Evolutionary conservation across 1,139 yeast genomes (phyloP), one percentile per base, ranked within the genome.

Genomic region (Sugiyamaella xylanicola): DNA sequence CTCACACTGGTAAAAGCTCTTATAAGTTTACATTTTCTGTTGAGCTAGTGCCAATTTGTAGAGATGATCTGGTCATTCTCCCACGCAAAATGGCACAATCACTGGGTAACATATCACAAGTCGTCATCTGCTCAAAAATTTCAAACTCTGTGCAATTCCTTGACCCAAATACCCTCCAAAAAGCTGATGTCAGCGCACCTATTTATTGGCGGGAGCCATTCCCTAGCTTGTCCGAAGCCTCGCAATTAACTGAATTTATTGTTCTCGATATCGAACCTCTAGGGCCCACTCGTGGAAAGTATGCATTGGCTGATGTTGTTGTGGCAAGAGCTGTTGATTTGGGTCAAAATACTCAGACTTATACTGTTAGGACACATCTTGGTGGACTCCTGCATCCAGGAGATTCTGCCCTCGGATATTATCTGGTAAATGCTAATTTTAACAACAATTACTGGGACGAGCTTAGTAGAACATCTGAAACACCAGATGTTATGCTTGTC

Each of bases 361-460:
- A 78, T 70, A 87, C 87, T 63, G 84, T 92, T 47, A 82, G 97
- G 69, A 83, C 97, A 0, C 98, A 93, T 71, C 77, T 95, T 55
- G 99, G 99, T 64, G 97, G 88, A 60, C 81, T 93, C 65, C 77
- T 93, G 66, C 97, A 92, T 69, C 96, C 98, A 1, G 99, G 99
- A 63, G 99, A 93, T 72, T 85, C 95, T 8, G 96, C 85, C 43
- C 77, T 91, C 80, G 99, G 99, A 52, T 93, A 93, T 74, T 92
- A 80, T 70, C 75, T 92, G 56, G 78, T 84, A 35, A 91, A 89
- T 70, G 79, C 96, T 54, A 93, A 93, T 72, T 88, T 88, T 73
- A 93, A 93, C 76, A 85, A 87, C 49, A 92, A 85, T 19, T 76
- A 87, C 57, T 93, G 90, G 85, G 99, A 93, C 65, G 72, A 80